These are phyloP conservation scores for Talaromyces proteolyticus DNA, from an alignment of 495 filamentous ascomycete genomes.

Conservation along the genomic window DNA sequence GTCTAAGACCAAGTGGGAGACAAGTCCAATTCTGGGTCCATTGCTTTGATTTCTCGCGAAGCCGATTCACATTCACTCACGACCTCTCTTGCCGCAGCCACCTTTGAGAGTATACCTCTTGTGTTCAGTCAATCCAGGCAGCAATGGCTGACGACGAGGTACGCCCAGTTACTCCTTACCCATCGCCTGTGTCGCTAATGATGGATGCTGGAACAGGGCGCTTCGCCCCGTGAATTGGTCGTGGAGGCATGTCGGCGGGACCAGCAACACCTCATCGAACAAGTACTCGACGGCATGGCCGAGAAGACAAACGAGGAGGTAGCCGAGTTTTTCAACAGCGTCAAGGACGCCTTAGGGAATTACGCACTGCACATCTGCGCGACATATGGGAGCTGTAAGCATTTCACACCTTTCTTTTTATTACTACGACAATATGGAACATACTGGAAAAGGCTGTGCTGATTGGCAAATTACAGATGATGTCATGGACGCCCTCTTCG, in stretches of 20 bases:
- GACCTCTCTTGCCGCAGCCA: not conserved
- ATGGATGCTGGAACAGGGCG: constrained; percentile 54
- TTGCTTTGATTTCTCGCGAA: not conserved
- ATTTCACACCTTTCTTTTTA: not conserved
- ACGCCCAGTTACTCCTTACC: not conserved
- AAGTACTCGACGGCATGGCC: constrained; percentile 40
- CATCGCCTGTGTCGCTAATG: constrained; percentile 11
- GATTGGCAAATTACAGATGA: constrained; percentile 54
- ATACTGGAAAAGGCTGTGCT: not conserved
- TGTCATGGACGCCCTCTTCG: constrained; percentile 84
- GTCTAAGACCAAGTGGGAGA: too few species aligned
- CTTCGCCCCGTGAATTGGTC: constrained; percentile 75
- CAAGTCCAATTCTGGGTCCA: too few species aligned
- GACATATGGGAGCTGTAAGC: constrained; percentile 75
- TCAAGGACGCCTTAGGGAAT: constrained; percentile 79
- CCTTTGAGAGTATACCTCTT: not conserved
- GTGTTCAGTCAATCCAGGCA: constrained; percentile 4
- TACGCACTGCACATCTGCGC: constrained; percentile 87
- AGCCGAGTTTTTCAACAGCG: constrained; percentile 72
- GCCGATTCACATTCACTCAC: not conserved
- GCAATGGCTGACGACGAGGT: constrained; percentile 41
- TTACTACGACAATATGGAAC: not conserved
- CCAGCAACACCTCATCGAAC: constrained; percentile 75
- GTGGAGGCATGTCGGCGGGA: constrained; percentile 92
- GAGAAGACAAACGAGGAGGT: constrained; percentile 47